Percentiles rank a stretch among this genome's conserved stretches.
Conservation (phyloP, 352 stramenopile genomes). For the Globisporangium rhizosaccharum region DNA sequence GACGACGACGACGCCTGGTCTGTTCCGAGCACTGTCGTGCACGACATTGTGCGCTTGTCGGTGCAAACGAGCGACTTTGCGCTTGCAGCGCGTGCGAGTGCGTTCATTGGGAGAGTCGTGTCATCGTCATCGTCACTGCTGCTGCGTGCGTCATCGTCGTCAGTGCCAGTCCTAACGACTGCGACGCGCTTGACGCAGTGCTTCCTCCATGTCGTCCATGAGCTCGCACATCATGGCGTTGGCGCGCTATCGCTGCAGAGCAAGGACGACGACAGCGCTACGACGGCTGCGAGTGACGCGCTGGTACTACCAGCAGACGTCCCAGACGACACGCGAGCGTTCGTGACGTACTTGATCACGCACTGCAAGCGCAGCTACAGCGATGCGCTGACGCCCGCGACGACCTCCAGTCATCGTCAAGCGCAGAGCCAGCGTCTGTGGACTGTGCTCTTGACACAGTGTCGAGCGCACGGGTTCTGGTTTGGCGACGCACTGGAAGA, state of each 20-base stretch:
- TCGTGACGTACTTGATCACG: slow-evolving; percentile 10
- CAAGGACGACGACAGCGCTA: not conserved
- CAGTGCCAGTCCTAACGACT: slow-evolving; percentile 4
- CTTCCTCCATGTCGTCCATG: slow-evolving; percentile 8
- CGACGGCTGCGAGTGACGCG: not conserved
- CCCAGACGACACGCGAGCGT: slow-evolving; percentile 8
- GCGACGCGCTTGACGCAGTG: slow-evolving; percentile 10
- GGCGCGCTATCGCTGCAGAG: not conserved
- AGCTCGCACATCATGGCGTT: not conserved
- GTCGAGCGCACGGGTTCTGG: slow-evolving; percentile 36
- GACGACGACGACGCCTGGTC: slow-evolving; percentile 11
- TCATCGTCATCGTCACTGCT: not conserved
- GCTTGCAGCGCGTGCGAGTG: slow-evolving; percentile 28
- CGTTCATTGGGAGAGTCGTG: slow-evolving; percentile 7
- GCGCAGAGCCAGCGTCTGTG: slow-evolving; percentile 22
- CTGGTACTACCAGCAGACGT: not conserved
- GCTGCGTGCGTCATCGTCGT: slow-evolving; percentile 4
- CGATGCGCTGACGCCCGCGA: not conserved
- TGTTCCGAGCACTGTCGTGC: slow-evolving; percentile 35
- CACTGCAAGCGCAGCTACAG: slow-evolving; percentile 8
- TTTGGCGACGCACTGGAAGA: slow-evolving; percentile 13
- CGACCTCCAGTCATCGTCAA: not conserved
- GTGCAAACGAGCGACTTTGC: slow-evolving; percentile 16
- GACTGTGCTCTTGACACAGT: slow-evolving; percentile 25
- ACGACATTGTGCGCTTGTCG: slow-evolving; percentile 27